Percentiles rank a stretch among this genome's conserved stretches.
phyloP scores from a whole-genome alignment of 495 filamentous ascomycete species.

The Niebla homalea region DNA sequence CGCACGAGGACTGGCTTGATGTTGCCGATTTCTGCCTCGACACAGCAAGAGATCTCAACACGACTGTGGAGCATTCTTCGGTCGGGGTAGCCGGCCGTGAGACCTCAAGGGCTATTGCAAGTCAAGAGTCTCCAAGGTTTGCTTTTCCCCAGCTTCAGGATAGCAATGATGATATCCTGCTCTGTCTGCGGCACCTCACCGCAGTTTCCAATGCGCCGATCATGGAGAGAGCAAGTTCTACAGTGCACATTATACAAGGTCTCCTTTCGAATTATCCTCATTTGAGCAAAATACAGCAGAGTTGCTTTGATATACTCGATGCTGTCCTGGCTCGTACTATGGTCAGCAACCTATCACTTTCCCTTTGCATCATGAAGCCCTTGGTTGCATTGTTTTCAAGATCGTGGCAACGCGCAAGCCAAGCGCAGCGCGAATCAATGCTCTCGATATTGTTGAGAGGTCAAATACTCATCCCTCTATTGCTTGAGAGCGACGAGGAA shows the following conservation, averaged over 20 bases:
- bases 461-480: slow-evolving; percentile 41
- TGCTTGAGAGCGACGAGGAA: slow-evolving; percentile 14
- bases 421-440: slow-evolving; percentile 53
- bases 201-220: slow-evolving; percentile 60
- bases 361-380: slow-evolving; percentile 39
- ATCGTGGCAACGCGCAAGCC: slow-evolving; percentile 59
- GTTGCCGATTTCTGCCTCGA: slow-evolving; percentile 55
- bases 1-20: slow-evolving; percentile 50
- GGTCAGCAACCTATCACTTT: slow-evolving; percentile 52
- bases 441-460: slow-evolving; percentile 57
- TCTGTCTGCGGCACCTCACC: slow-evolving; percentile 53
- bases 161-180: slow-evolving; percentile 43
- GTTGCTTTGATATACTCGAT: slow-evolving; percentile 66
- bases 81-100: background rate
- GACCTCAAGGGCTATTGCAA: background rate
- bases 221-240: slow-evolving; percentile 38
- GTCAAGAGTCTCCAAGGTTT: background rate
- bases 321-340: slow-evolving; percentile 48
- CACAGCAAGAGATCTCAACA: slow-evolving; percentile 24
- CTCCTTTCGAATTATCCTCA: slow-evolving; percentile 49
- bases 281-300: slow-evolving; percentile 49
- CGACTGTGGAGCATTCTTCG: background rate
- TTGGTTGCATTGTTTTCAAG: slow-evolving; percentile 57
- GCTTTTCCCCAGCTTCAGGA: slow-evolving; percentile 15
- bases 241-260: slow-evolving; percentile 44